Evolutionary conservation across 352 stramenopile genomes (phyloP), one percentile per base, ranked within the genome.

Genomic region (Saprolegnia diclina): DNA sequence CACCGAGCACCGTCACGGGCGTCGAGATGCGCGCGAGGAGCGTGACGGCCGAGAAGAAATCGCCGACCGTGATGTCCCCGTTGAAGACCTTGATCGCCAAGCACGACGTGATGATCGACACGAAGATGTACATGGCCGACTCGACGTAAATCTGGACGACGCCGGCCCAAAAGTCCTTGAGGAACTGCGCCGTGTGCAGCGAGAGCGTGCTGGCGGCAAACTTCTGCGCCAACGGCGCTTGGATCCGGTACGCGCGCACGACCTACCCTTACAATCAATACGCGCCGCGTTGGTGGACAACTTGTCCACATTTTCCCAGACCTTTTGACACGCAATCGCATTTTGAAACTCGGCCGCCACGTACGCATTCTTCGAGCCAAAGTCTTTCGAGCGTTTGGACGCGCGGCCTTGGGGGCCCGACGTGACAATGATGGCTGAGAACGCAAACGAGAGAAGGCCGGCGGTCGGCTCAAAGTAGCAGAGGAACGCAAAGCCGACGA

Each of bases 121-220:
- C 86, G 74, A 95, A 95, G 74, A 94, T 91, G 74, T 90, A 94
- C 87, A 95, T 95, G 24, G 83, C 84, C 44, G 83, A 92, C 68
- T 94, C 86, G 56, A 95, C 91, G 78, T 95, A 93, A 57, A 95
- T 95, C 74, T 95, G 87, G 66, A 95, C 87, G 56, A 95, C 81
- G 65, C 85, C 91, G 37, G 85, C 90, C 87, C 87, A 95, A 55
- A 95, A 93, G 65, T 94, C 85, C 71, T 94, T 95, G 24, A 79
- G 87, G 74, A 95, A 94, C 74, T 94, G 85, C 71, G 85, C 90
- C 71, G 92, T 91, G 44, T 81, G 80, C 71, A 95, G 64, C 37
- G 71, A 71, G 52, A 77, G 83, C 35, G 83, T 92, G 16, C 22
- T 56, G 59, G 87, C 89, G 45, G 77, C 79, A 64, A 95, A 94